Evolutionary conservation across 352 stramenopile genomes (phyloP), one percentile per base, ranked within the genome.

Genomic region (Thraustotheca clavata): DNA sequence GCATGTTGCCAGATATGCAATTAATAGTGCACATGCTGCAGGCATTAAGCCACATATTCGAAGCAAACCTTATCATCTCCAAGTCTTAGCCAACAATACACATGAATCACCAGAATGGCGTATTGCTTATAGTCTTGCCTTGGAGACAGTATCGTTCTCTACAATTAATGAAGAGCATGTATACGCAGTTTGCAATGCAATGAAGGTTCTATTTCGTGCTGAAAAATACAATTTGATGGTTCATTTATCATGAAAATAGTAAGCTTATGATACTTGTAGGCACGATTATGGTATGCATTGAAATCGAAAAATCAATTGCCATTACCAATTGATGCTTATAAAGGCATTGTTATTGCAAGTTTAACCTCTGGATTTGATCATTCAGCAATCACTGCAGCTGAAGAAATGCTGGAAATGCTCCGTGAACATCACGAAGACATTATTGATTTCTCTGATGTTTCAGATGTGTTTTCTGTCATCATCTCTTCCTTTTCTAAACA

Each of bases 111-210:
- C 72, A 32, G 79, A 93, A 69, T 93, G 82, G 82, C 74, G 76
- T 57, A 77, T 91, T 47, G 84, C 84, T 18, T 91, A 89, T 67
- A 69, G 73, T 20, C 72, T 93, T 49, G 84, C 79, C 34, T 71
- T 68, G 31, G 80, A 90, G 71, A 90, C 78, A 18, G 71, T 91
- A 57, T 80, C 73, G 24, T 91, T 89, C 59, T 76, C 77, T 59
- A 73, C 80, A 22, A 71, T 91, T 62, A 70, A 76, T 9, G 70
- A 83, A 39, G 70, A 74, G 39, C 87, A 89, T 61, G 74, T 88
- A 29, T 76, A 88, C 29, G 86, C 77, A 48, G 72, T 93, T 7
- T 76, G 77, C 2, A 76, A 91, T 67, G 81, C 84, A 33, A 71
- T 83, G 8, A 79, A 88, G 12, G 76, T 93, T 14, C 88, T 80